phyloP scores from a whole-genome alignment of 1,284 basidiomycete species.

The Irpex rosettiformis region DNA sequence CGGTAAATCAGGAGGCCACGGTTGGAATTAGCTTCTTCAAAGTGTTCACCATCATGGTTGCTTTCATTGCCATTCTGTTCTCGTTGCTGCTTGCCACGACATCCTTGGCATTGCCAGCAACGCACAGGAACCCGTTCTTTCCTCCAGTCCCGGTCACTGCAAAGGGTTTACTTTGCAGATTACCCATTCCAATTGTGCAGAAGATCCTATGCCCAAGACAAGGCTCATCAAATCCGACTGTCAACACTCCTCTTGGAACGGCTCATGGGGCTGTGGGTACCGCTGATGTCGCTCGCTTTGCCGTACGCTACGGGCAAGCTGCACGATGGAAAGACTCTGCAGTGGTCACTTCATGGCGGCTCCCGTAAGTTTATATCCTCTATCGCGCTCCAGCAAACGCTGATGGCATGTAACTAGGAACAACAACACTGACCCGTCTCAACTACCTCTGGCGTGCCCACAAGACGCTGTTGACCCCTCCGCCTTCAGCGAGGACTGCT shows the following conservation, averaged over 20 bases:
- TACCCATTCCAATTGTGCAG: constrained; percentile 40
- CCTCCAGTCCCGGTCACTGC: constrained; percentile 30
- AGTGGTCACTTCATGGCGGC: constrained; percentile 49
- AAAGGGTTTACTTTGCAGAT: constrained; percentile 38
- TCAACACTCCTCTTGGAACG: constrained; percentile 49
- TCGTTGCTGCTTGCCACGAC: constrained; percentile 32
- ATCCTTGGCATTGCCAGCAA: constrained; percentile 25
- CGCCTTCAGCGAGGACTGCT: constrained; percentile 68
- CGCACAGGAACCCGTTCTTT: constrained; percentile 9
- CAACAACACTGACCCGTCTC: constrained; percentile 46
- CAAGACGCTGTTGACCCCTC: constrained; percentile 50
- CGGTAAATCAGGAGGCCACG: background rate
- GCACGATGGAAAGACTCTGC: constrained; percentile 56
- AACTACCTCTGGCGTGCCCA: constrained; percentile 68
- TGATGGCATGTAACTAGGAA: constrained; percentile 35
- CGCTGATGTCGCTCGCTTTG: constrained; percentile 49
- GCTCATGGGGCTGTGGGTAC: constrained; percentile 50
- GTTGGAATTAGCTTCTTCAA: constrained; percentile 11
- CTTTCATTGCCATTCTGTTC: constrained; percentile 32
- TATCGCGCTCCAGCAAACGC: constrained; percentile 2
- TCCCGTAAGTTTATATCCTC: constrained; percentile 49
- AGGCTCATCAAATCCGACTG: constrained; percentile 22
- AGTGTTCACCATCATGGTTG: constrained; percentile 33
- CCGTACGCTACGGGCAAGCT: constrained; percentile 64
- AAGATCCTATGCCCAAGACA: constrained; percentile 39